Base-by-base conservation (phyloP, 148 eudicot species). In the Chenopodium formosanum region DNA sequence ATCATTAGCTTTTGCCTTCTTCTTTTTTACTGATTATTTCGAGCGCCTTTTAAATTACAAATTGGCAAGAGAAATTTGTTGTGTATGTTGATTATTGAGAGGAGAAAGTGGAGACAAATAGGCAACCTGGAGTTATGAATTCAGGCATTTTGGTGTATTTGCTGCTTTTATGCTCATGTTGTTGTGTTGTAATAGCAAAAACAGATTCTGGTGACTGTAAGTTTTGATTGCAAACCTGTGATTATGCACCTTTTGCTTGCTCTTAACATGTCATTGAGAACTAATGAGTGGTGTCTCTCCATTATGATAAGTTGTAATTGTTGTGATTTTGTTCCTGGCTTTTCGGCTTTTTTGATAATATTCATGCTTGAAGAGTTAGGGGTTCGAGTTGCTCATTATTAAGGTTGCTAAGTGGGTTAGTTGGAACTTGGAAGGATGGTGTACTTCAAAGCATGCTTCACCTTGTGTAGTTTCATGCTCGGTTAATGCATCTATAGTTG, bases 171-270 rank as follows among this genome's bases (percentile, higher is more conserved):
- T 60, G 63, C 40, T 73, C 67, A 10, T 29, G 44, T 74, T 73
- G 29, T 46, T 85, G 76, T 70, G 76, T 60, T 78, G 79, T 78
- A 7, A 32, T 60, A 2, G 87, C 82, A 56, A 74, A 22, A 66
- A 85, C 87, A 14, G 10, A 81, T 81, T 32, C 82, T 74, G 67
- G 29, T 67, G 87, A 85, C 52, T 58, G 87, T 85, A 81, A 85
- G 87, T 85, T 68, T 46, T 73, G 44, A 31, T 37, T 12, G 13
- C 2, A 48, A 48, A 48, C 52, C 3, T 48, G 13, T 48, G 19
- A 10, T 23, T 52, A 58, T 22, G 31, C 5, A 20, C 4, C 20
- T 5, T 31, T 12, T 58, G 76, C 47, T 79, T 56, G 19, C 13
- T 50, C 63, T 27, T 23, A 48, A 11, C 1, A 11, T 29, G 7